phyloP scores from a whole-genome alignment of 2,329 filamentous ascomycete species.

The Arthrobotrys conoides region DNA sequence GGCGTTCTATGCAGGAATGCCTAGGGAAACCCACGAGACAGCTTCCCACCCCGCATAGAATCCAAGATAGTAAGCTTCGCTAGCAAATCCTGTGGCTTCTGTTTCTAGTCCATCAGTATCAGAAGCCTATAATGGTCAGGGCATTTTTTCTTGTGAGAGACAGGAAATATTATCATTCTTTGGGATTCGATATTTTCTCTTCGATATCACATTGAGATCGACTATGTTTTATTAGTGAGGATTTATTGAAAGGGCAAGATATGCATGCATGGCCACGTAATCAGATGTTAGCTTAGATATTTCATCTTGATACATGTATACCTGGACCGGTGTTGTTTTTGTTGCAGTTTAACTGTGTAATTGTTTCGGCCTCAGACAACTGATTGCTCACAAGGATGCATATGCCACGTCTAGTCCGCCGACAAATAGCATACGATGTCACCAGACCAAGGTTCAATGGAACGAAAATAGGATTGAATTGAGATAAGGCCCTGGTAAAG shows the following conservation, averaged over 20 bases:
- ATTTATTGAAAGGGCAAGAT: background rate
- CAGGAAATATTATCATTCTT: background rate
- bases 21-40: background rate
- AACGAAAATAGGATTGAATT: constrained; percentile 34
- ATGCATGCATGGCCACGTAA: constrained; percentile 1
- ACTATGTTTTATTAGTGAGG: no score
- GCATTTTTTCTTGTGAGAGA: no score
- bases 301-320: background rate
- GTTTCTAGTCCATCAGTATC: background rate
- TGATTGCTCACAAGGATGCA: constrained; percentile 35
- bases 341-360: constrained; percentile 30
- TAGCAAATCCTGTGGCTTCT: background rate
- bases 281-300: background rate
- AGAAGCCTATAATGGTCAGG: background rate
- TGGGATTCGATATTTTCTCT: no score
- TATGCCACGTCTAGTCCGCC: constrained; percentile 44
- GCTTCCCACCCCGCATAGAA: background rate
- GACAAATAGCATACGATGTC: constrained; percentile 16
- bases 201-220: no score
- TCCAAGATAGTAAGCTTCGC: background rate
- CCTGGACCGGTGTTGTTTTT: constrained; percentile 25
- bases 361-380: constrained; percentile 37
- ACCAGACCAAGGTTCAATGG: constrained; percentile 28
- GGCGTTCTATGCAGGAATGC: background rate
- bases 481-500: constrained; percentile 30